phyloP scores from a whole-genome alignment of 257 asterid genomes.

The Ocimum tenuiflorum region DNA sequence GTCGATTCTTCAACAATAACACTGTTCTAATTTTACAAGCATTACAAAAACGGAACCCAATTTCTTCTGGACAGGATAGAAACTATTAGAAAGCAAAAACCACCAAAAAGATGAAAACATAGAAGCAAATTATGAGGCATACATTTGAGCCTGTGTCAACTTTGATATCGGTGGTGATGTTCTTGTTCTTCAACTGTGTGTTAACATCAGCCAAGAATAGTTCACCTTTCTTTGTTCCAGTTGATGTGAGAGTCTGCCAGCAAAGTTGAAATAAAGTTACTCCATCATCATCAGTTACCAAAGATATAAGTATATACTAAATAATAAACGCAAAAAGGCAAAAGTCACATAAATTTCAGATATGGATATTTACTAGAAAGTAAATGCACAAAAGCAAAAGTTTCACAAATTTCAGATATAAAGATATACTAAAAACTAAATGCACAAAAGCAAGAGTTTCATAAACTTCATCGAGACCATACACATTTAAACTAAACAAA shows the following conservation, averaged over 20 bases:
- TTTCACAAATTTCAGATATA: no score
- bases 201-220: conserved; percentile 55
- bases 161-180: conserved; percentile 52
- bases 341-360: no score
- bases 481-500: no score
- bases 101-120: background rate
- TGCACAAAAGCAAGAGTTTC: background rate
- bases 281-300: background rate
- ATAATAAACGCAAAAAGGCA: no score
- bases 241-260: conserved; percentile 40
- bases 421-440: no score
- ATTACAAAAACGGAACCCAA: no score
- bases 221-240: conserved; percentile 59
- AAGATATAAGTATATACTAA: background rate
- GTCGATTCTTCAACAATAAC: no score
- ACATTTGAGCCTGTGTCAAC: conserved; percentile 60
- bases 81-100: background rate
- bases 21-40: no score
- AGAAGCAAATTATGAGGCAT: background rate
- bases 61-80: no score
- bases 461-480: no score
- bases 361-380: no score
- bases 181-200: conserved; percentile 57
- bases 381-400: no score
- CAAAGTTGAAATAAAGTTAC: background rate